Conservation (phyloP, 306 rosid genomes). For the Castanospermum australe region DNA sequence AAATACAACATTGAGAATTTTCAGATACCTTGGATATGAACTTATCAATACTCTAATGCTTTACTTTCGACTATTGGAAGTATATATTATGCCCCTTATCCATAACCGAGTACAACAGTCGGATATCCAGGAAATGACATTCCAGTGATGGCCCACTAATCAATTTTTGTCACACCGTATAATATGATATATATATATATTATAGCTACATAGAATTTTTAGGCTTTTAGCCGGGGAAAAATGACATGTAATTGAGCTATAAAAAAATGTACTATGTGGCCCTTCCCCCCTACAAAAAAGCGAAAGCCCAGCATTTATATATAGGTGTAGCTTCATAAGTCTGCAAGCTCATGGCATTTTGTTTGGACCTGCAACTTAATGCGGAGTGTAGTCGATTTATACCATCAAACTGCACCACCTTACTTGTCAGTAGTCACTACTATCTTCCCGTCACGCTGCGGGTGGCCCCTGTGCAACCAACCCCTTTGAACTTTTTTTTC, state of each 20-base stretch:
- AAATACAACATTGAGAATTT: not conserved
- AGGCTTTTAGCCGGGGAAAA: not conserved
- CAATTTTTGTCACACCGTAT: conserved; percentile 15
- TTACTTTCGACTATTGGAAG: not conserved
- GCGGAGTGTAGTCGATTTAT: not conserved
- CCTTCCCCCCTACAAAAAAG: no score
- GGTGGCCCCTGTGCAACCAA: conserved; percentile 33
- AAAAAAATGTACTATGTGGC: no score
- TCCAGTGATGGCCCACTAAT: conserved; percentile 17
- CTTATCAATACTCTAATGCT: not conserved
- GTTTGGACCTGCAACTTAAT: not conserved
- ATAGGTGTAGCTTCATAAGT: conserved; percentile 15
- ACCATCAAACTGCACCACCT: conserved; percentile 10
- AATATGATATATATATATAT: no score
- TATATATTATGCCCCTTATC: not conserved
- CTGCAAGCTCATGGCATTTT: conserved; percentile 22
- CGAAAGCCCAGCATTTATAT: not conserved
- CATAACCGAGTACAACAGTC: not conserved
- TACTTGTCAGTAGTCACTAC: conserved; percentile 6
- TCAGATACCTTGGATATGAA: not conserved
- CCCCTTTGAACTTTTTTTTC: conserved; percentile 17
- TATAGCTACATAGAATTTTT: no score
- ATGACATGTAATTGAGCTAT: not conserved
- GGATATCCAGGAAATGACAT: not conserved
- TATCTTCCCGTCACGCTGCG: not conserved